Conservation (phyloP, 192 early-diverging fungal genomes). For the Helicostylum pulchrum region DNA sequence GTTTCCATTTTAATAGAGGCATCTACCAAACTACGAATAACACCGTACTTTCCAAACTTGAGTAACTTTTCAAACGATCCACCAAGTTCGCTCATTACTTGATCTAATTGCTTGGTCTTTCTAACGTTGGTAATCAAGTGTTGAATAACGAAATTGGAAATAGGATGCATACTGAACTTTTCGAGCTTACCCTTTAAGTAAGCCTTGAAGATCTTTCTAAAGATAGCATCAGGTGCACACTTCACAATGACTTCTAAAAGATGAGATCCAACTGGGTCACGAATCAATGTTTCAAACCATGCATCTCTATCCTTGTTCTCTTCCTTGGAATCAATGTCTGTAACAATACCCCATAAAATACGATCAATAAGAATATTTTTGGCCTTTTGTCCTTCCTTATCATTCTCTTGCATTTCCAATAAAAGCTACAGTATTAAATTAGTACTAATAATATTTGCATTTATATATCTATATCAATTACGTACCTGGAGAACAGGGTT, state of each 20-base stretch:
- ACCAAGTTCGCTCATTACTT: constrained; percentile 62
- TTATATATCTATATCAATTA: neutral
- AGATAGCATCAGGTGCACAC: constrained; percentile 47
- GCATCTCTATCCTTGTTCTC: constrained; percentile 47
- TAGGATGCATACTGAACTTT: constrained; percentile 63
- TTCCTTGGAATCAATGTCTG: constrained; percentile 37
- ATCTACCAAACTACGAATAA: constrained; percentile 68
- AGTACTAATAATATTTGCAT: neutral
- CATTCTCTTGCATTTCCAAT: constrained; percentile 32
- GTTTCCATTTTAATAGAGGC: constrained; percentile 57
- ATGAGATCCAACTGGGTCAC: constrained; percentile 75
- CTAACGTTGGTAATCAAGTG: constrained; percentile 62
- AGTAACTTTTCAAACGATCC: constrained; percentile 59
- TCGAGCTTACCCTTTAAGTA: constrained; percentile 63
- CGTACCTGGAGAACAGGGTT: constrained; percentile 76
- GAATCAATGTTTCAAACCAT: constrained; percentile 56
- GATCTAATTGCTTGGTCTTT: constrained; percentile 54
- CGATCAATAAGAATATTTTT: constrained; percentile 52
- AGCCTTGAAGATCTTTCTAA: constrained; percentile 60
- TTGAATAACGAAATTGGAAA: constrained; percentile 86
- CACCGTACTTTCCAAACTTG: constrained; percentile 60
- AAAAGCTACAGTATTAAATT: constrained; percentile 16
- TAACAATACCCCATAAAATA: constrained; percentile 52
- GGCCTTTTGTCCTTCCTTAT: constrained; percentile 38
- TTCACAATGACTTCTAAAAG: constrained; percentile 70